These are phyloP conservation scores for Malassezia globosa DNA, from an alignment of 1,284 basidiomycete species.

Conservation along the genomic window DNA sequence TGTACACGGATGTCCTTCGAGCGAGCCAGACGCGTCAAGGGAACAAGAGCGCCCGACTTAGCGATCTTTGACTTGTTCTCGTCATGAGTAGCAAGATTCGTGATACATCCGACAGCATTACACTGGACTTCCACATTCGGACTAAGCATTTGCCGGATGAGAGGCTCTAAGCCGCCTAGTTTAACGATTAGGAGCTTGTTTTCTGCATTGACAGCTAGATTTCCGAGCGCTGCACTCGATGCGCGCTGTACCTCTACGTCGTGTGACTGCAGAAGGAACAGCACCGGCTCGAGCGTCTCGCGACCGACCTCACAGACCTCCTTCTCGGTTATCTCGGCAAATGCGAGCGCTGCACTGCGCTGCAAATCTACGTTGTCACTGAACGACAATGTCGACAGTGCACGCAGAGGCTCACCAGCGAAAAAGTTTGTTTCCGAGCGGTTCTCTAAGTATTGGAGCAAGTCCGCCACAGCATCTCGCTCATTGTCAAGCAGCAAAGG, in stretches of 20 bases:
- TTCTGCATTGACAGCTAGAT: slow-evolving; percentile 95
- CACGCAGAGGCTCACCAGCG: slow-evolving; percentile 64
- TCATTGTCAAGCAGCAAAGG: slow-evolving; percentile 93
- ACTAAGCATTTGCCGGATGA: slow-evolving; percentile 97
- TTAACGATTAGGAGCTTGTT: slow-evolving; percentile 99
- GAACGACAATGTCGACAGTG: slow-evolving; percentile 92
- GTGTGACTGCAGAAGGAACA: slow-evolving; percentile 92
- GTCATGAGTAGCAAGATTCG: slow-evolving; percentile 96
- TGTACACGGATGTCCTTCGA: slow-evolving; percentile 99
- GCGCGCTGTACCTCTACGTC: slow-evolving; percentile 98
- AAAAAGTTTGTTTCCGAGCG: slow-evolving; percentile 48
- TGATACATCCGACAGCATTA: slow-evolving; percentile 99
- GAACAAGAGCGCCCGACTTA: slow-evolving; percentile 93
- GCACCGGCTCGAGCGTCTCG: slow-evolving; percentile 94
- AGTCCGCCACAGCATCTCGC: slow-evolving; percentile 92
- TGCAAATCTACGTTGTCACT: slow-evolving; percentile 99
- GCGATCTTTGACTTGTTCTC: slow-evolving; percentile 99
- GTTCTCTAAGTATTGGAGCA: slow-evolving; percentile 71
- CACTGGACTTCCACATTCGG: slow-evolving; percentile 99
- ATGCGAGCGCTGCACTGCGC: slow-evolving; percentile 91
- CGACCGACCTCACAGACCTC: slow-evolving; percentile 92
- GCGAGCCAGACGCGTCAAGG: slow-evolving; percentile 84
- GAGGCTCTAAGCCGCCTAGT: slow-evolving; percentile 88
- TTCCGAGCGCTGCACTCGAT: slow-evolving; percentile 94
- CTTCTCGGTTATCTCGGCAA: slow-evolving; percentile 99